Base-by-base conservation (phyloP, 148 eudicot species). In the Polygonum aviculare region DNA sequence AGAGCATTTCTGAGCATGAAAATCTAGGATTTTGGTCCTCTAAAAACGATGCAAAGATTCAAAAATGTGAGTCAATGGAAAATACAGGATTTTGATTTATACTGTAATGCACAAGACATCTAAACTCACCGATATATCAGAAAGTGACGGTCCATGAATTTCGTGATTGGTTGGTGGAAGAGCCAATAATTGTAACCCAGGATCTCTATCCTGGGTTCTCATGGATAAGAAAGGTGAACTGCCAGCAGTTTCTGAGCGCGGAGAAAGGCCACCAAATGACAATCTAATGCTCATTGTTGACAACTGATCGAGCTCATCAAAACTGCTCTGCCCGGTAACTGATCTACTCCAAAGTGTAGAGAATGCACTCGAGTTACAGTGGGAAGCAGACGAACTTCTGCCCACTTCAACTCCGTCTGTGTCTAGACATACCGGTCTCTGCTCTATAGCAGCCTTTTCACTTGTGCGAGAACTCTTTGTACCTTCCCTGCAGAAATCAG, bases 91-190 rank as follows among this genome's bases (percentile, higher is more conserved):
- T 40, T 18, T 40, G 7, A 74, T 40, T 40, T 38, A 54, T 3
- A 75, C 2, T 18, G 0, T 14, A 38, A 71, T 14, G 62, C 22
- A 63, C 1, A 7, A 18, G 33, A 57, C 47, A 75, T 36, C 18
- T 16, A 10, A 22, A 22, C 85, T 36, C 86, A 93, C 98, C 81
- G 85, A 54, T 62, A 81, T 80, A 76, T 81, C 79, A 49, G 85
- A 84, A 81, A 86, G 85, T 1, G 91, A 83, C 14, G 76, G 78
- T 47, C 62, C 77, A 39, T 50, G 79, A 73, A 73, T 77, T 12
- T 77, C 74, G 45, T 45, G 80, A 18, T 49, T 71, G 35, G 69
- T n/a, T 3, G 54, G 81, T 73, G 74, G 79, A 70, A 74, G 39
- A 72, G 79, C 83, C 80, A 45, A 57, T 50, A 75, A 69, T 33